Evolutionary conservation across 129 eudicot genomes (phyloP).

Genomic region (Logfia minima): DNA sequence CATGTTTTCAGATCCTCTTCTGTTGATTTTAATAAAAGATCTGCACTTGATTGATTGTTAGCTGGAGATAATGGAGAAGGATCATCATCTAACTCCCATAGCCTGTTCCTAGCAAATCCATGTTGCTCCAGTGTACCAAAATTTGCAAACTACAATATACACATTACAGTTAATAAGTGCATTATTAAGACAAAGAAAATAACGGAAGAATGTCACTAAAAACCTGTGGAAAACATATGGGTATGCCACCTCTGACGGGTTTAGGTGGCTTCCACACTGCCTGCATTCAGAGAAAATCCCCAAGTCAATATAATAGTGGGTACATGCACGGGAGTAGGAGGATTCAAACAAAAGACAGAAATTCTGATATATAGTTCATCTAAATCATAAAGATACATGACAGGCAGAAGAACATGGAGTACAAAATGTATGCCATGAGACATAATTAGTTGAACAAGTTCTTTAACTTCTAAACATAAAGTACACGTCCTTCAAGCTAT

Average conservation of each 20-base stretch:
- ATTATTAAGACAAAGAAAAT: constrained; percentile 23
- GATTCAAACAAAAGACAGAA: too few relatives aligned
- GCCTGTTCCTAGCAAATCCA: constrained; percentile 90
- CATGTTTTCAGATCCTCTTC: constrained; percentile 92
- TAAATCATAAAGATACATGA: neutral
- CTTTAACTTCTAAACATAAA: neutral
- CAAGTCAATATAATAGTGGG: constrained; percentile 17
- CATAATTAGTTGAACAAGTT: neutral
- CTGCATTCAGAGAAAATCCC: constrained; percentile 41
- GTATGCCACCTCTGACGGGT: constrained; percentile 82
- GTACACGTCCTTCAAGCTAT: neutral
- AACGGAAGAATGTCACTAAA: constrained; percentile 21
- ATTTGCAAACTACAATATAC: constrained; percentile 64
- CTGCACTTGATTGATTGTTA: constrained; percentile 61
- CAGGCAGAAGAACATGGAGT: constrained; percentile 5
- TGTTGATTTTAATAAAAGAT: constrained; percentile 72
- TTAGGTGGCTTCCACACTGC: constrained; percentile 72
- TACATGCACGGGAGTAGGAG: too few relatives aligned
- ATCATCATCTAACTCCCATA: constrained; percentile 69
- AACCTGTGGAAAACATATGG: constrained; percentile 93
- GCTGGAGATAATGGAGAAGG: constrained; percentile 84
- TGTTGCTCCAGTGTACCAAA: constrained; percentile 80
- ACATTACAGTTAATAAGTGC: constrained; percentile 25
- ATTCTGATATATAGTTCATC: too few relatives aligned
- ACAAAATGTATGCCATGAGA: neutral